A percentile compares a stretch with the other conserved stretches of the same genome.
These are phyloP conservation scores for Plasmodium knowlesi DNA, from an alignment of 169 alveolate genomes.

Conservation along the genomic window DNA sequence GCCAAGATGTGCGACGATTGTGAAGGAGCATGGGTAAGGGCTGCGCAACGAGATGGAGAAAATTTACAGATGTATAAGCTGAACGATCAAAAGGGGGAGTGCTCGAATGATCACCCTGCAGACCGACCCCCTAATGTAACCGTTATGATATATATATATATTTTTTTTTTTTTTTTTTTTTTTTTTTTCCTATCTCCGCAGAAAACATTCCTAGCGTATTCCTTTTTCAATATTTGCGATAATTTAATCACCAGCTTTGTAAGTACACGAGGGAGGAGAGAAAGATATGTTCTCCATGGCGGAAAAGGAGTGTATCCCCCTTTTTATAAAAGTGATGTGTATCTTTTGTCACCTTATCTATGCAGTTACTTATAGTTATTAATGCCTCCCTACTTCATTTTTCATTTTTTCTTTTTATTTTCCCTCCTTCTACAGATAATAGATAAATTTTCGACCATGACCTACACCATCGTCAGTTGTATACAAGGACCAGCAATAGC, in stretches of 20 bases:
- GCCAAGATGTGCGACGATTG: conserved; percentile 59
- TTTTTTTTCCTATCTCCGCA: conserved; percentile 4
- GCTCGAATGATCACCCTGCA: background rate
- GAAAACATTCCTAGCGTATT: conserved; percentile 54
- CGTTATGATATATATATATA: background rate
- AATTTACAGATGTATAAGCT: background rate
- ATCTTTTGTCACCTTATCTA: background rate
- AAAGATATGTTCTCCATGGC: background rate
- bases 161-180: background rate
- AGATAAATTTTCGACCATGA: conserved; percentile 63
- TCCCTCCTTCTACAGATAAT: conserved; percentile 14
- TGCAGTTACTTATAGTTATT: background rate
- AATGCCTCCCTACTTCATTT: background rate
- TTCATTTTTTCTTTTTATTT: background rate
- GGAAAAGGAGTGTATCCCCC: background rate
- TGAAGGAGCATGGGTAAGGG: conserved; percentile 70
- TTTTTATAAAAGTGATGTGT: background rate
- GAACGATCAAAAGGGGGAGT: background rate
- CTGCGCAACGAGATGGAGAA: background rate
- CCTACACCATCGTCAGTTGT: conserved; percentile 70
- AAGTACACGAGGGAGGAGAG: background rate
- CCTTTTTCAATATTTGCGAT: conserved; percentile 67
- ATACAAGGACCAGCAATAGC: conserved; percentile 74
- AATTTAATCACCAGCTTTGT: conserved; percentile 58
- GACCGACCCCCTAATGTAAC: background rate